A percentile compares a stretch with the other conserved stretches of the same genome.
These are phyloP conservation scores for Ramichloridium luteum DNA, from an alignment of 2,329 filamentous ascomycete species.

Conservation along the genomic window DNA sequence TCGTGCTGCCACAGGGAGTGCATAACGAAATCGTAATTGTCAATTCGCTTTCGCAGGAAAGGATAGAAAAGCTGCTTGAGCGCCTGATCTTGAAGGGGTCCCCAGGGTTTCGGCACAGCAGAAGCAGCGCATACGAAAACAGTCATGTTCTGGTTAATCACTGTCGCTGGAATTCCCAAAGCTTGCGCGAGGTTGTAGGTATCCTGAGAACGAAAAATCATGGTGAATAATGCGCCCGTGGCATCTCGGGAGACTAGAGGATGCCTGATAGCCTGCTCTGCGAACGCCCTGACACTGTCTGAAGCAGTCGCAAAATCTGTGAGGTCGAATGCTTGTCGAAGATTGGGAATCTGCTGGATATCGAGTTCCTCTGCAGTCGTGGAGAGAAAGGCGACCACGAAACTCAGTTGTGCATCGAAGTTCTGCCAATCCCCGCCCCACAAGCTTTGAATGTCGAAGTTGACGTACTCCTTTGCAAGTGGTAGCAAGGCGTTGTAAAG, in stretches of 20 bases:
- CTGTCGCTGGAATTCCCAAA: slow-evolving; percentile 46
- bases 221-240: slow-evolving; percentile 53
- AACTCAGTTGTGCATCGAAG: slow-evolving; percentile 81
- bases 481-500: slow-evolving; percentile 70
- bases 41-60: slow-evolving; percentile 67
- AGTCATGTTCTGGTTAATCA: slow-evolving; percentile 60
- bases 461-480: slow-evolving; percentile 49
- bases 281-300: slow-evolving; percentile 47
- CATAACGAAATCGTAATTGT: slow-evolving; percentile 75
- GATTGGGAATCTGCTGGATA: slow-evolving; percentile 68
- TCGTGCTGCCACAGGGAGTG: slow-evolving; percentile 88
- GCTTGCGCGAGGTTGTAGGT: slow-evolving; percentile 45
- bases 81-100: slow-evolving; percentile 60
- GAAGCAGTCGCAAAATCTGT: slow-evolving; percentile 51
- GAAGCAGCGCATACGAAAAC: slow-evolving; percentile 70
- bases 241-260: slow-evolving; percentile 83
- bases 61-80: slow-evolving; percentile 67
- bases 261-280: slow-evolving; percentile 61
- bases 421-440: slow-evolving; percentile 85
- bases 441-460: slow-evolving; percentile 72
- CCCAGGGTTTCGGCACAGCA: slow-evolving; percentile 67
- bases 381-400: slow-evolving; percentile 75
- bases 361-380: slow-evolving; percentile 66
- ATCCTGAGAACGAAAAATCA: slow-evolving; percentile 47
- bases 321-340: slow-evolving; percentile 62